Evolutionary conservation across 1,139 yeast genomes (phyloP).

Genomic region (Geotrichum klebahnii): DNA sequence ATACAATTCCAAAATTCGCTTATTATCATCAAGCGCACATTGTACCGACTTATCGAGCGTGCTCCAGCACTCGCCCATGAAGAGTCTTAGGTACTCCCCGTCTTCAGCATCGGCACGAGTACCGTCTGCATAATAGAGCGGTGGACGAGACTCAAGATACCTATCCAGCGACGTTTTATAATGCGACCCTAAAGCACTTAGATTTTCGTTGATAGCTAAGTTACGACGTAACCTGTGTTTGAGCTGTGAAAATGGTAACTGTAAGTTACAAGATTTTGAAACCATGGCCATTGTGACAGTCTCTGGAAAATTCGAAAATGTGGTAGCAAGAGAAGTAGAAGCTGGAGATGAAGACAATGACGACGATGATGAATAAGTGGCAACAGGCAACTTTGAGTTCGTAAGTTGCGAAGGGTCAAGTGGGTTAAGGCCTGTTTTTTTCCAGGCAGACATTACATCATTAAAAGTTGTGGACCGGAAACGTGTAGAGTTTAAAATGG

Average conservation of each 20-base stretch:
- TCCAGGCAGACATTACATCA: slow-evolving; percentile 3
- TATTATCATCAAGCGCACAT: not conserved
- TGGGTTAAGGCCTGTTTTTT: slow-evolving; percentile 3
- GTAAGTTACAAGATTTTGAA: not conserved
- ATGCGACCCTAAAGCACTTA: not conserved
- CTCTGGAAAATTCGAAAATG: no score
- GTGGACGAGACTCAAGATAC: slow-evolving; percentile 5
- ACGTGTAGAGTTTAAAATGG: not conserved
- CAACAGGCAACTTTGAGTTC: no score
- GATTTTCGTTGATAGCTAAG: not conserved
- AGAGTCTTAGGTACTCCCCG: not conserved
- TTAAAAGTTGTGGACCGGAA: not conserved
- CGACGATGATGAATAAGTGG: no score
- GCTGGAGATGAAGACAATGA: no score
- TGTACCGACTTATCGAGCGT: slow-evolving; percentile 12
- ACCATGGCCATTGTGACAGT: slow-evolving; percentile 2
- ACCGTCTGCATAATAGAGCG: slow-evolving; percentile 6
- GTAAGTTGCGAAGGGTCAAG: not conserved
- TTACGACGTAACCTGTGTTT: not conserved
- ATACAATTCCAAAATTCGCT: not conserved
- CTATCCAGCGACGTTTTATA: not conserved
- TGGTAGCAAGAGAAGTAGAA: no score
- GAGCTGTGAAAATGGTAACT: not conserved
- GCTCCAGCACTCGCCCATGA: slow-evolving; percentile 11
- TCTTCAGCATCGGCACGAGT: slow-evolving; percentile 2